These are phyloP conservation scores for Trichosanthes cucumerina DNA, from an alignment of 306 rosid species.

Conservation along the genomic window DNA sequence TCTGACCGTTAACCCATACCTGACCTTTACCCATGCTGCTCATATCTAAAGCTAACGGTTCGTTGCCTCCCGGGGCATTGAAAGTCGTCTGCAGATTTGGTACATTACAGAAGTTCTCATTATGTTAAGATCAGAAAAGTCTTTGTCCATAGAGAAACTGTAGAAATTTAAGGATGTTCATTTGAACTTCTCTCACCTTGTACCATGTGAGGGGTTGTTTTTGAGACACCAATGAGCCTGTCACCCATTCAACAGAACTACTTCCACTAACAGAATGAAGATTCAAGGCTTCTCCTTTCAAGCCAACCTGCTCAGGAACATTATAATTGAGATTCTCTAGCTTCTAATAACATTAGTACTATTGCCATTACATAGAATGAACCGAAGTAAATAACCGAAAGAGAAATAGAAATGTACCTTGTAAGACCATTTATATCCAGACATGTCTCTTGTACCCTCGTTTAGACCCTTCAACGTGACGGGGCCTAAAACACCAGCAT, in stretches of 20 bases:
- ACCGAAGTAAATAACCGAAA: background rate
- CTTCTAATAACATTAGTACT: background rate
- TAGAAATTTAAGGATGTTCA: background rate
- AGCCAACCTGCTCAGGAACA: constrained; percentile 51
- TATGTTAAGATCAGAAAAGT: background rate
- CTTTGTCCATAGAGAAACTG: constrained; percentile 7
- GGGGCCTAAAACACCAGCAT: constrained; percentile 87
- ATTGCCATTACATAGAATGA: background rate
- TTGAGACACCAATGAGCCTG: constrained; percentile 49
- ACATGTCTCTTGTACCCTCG: constrained; percentile 81
- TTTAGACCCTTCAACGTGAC: constrained; percentile 70
- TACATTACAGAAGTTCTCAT: background rate
- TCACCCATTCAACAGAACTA: constrained; percentile 67
- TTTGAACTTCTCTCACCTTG: constrained; percentile 42
- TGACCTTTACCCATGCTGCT: constrained; percentile 93
- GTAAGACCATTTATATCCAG: constrained; percentile 76
- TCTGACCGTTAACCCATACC: constrained; percentile 78
- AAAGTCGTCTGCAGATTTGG: constrained; percentile 48
- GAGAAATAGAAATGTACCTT: constrained; percentile 38
- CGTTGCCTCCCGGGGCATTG: constrained; percentile 56
- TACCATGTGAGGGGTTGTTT: constrained; percentile 87
- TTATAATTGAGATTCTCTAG: background rate
- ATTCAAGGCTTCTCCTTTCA: constrained; percentile 61
- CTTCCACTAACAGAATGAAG: constrained; percentile 75
- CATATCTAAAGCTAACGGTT: constrained; percentile 87